Evolutionary conservation across 306 rosid species (phyloP).

Genomic region (Cucurbita pepo): DNA sequence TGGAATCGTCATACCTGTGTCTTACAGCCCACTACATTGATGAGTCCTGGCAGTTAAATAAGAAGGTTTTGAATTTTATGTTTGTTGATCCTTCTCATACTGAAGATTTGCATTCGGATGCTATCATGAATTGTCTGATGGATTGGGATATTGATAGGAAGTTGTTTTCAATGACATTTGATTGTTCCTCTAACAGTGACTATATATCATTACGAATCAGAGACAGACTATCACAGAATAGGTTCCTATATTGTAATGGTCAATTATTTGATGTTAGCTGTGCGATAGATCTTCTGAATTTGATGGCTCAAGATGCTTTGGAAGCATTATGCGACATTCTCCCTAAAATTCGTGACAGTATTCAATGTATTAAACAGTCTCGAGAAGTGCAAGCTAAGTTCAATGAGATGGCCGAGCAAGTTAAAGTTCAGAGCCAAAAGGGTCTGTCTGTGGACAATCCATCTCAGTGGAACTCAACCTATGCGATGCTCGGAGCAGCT

Average conservation of each 20-base stretch:
- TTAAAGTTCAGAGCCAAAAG: slow-evolving; percentile 44
- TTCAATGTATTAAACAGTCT: slow-evolving; percentile 53
- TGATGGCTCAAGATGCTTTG: slow-evolving; percentile 33
- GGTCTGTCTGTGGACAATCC: slow-evolving; percentile 51
- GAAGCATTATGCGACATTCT: slow-evolving; percentile 42
- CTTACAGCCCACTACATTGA: slow-evolving; percentile 82
- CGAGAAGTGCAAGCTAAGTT: slow-evolving; percentile 51
- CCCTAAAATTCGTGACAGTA: slow-evolving; percentile 48
- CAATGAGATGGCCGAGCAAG: slow-evolving; percentile 52
- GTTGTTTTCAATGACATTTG: slow-evolving; percentile 75
- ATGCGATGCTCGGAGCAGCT: slow-evolving; percentile 67
- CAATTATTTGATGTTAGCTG: slow-evolving; percentile 78
- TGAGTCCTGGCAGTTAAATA: slow-evolving; percentile 76
- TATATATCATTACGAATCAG: slow-evolving; percentile 41
- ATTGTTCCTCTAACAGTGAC: slow-evolving; percentile 55
- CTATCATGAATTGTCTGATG: slow-evolving; percentile 67
- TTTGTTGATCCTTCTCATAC: slow-evolving; percentile 65
- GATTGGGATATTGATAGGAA: slow-evolving; percentile 98
- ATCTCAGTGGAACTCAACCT: slow-evolving; percentile 57
- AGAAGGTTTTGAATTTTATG: slow-evolving; percentile 60
- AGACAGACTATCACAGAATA: slow-evolving; percentile 71
- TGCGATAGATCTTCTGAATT: slow-evolving; percentile 28
- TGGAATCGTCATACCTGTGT: slow-evolving; percentile 66
- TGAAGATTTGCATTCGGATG: slow-evolving; percentile 64
- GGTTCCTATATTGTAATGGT: slow-evolving; percentile 76